Base-by-base conservation (phyloP, 208 protist species). In the Trypanosoma boissoni region DNA sequence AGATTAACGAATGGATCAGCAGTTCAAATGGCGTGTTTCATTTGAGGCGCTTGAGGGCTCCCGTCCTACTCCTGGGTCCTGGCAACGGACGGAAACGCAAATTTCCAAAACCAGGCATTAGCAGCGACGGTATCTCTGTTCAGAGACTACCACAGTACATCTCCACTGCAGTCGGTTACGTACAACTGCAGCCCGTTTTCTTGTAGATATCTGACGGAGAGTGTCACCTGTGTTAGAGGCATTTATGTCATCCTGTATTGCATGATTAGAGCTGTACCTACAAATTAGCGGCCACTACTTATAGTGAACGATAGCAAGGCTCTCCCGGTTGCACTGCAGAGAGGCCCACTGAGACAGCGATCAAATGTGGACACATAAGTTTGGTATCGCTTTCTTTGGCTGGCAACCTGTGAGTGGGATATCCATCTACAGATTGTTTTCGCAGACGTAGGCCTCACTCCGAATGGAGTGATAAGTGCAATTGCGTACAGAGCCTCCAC, bases 121-220 rank as follows among this genome's bases (percentile, higher is more conserved):
- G 8, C 29, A 55, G 50, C 50, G 6, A 12, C 34, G 34, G 34
- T 39, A 12, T 6, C 12, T 1, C 50, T 55, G 4, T 23, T 55
- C 12, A 20, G 4, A 23, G 27, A 55, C 23, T 55, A 10, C 1
- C 20, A 14, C 4, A 14, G 6, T 16, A 41, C 23, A 24, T 24
- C 28, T 23, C 23, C 29, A 41, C 28, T 21, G 5, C 50, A 23
- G 23, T 10, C 20, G 10, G 14, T 3, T 21, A 55, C 29, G 4
- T 21, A 37, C 21, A 14, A 20, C 8, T 10, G 50, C 8, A 8
- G 50, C 8, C 27, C 29, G 34, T 29, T 39, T 16, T 6, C 50
- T 37, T 55, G 50, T 29, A 55, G 50, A 12, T 55, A 41, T 2
- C 23, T 24, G 29, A 55, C 50, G 3, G 50, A 55, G 9, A 24